A percentile compares a stretch with the other conserved stretches of the same genome.
phyloP scores from a whole-genome alignment of 495 filamentous ascomycete genomes.

The Pyronema omphalodes region DNA sequence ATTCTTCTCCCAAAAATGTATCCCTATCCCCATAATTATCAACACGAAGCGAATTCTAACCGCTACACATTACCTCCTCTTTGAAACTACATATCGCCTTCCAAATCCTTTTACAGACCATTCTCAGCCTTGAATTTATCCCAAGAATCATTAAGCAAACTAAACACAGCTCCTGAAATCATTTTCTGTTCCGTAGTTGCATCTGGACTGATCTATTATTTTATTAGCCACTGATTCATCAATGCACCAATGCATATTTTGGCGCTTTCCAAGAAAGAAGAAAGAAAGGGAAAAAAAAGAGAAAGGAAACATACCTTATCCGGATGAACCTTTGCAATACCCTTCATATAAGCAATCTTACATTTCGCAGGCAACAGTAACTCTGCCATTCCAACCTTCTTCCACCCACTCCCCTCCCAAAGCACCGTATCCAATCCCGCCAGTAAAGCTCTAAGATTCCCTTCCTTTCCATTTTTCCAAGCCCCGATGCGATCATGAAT shows the following conservation, averaged over 20 bases:
- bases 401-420: slow-evolving; percentile 87
- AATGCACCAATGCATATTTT: neutral
- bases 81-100: neutral
- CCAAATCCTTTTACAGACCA: slow-evolving; percentile 34
- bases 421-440: slow-evolving; percentile 77
- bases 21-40: too few species aligned
- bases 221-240: slow-evolving; percentile 7
- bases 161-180: slow-evolving; percentile 81
- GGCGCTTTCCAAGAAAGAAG: slow-evolving; percentile 4
- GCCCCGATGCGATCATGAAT: slow-evolving; percentile 57
- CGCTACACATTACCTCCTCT: too few species aligned
- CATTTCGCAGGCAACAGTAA: slow-evolving; percentile 78
- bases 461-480: slow-evolving; percentile 79
- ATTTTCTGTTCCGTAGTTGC: slow-evolving; percentile 89
- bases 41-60: too few species aligned
- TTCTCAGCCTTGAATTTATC: slow-evolving; percentile 94
- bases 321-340: slow-evolving; percentile 92
- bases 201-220: slow-evolving; percentile 53
- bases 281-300: too few species aligned
- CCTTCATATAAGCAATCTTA: slow-evolving; percentile 97
- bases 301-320: slow-evolving; percentile 94
- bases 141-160: slow-evolving; percentile 90
- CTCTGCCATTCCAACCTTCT: slow-evolving; percentile 86
- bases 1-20: too few species aligned
- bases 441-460: slow-evolving; percentile 76